These are phyloP conservation scores for Boletus vermiculosoides DNA, from an alignment of 768 basidiomycete species.

Conservation along the genomic window DNA sequence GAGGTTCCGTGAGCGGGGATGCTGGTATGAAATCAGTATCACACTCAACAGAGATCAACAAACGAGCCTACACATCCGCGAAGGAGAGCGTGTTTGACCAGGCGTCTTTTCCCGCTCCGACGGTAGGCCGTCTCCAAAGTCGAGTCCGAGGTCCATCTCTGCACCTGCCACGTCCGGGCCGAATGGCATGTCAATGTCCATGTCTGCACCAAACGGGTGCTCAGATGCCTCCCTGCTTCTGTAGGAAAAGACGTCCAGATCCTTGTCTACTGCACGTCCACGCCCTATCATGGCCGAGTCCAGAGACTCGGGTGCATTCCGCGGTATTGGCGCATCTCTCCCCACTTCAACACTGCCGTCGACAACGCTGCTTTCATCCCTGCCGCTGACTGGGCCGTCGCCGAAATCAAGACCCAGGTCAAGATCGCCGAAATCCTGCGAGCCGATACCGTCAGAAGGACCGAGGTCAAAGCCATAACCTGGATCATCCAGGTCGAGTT, in stretches of 20 bases:
- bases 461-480: constrained; percentile 76
- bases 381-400: constrained; percentile 45
- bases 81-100: constrained; percentile 56
- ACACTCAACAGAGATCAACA: not conserved
- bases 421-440: constrained; percentile 71
- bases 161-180: constrained; percentile 50
- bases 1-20: constrained; percentile 73
- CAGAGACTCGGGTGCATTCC: constrained; percentile 52
- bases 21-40: constrained; percentile 41
- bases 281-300: constrained; percentile 58
- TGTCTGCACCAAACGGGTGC: constrained; percentile 59
- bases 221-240: constrained; percentile 65
- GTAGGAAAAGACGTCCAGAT: constrained; percentile 63
- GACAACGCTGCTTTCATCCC: constrained; percentile 48
- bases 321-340: constrained; percentile 59
- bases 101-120: constrained; percentile 52
- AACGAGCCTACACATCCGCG: constrained; percentile 62
- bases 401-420: constrained; percentile 81
- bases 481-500: constrained; percentile 57
- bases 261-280: constrained; percentile 44
- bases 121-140: constrained; percentile 58
- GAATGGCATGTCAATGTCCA: constrained; percentile 49
- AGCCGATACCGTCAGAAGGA: constrained; percentile 79
- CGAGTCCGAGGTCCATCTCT: constrained; percentile 69
- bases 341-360: constrained; percentile 69